Evolutionary conservation across 2,329 filamentous ascomycete species (phyloP).

Genomic region (Zymoseptoria crescenta): DNA sequence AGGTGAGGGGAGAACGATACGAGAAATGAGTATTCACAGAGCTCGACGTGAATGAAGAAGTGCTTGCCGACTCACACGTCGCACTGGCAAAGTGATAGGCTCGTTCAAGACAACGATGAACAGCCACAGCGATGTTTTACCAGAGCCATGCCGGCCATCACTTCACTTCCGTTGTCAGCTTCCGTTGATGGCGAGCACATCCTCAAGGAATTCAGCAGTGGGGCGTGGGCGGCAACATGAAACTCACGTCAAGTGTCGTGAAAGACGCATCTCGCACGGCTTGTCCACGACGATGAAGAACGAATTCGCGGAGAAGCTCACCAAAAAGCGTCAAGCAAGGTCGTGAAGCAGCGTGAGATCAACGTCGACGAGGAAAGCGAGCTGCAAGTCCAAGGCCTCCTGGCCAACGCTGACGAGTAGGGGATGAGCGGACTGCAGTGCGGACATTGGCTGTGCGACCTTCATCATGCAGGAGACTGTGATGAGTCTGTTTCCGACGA

Average conservation of each 20-base stretch:
- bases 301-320: neutral
- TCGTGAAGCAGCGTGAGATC: neutral
- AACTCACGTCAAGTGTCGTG: neutral
- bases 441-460: neutral
- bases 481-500: neutral
- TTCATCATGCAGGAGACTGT: neutral
- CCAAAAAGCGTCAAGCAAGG: neutral
- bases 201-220: neutral
- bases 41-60: neutral
- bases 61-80: neutral
- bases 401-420: neutral
- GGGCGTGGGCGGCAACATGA: neutral
- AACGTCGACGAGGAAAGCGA: neutral
- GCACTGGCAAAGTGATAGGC: neutral
- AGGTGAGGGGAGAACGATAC: neutral
- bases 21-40: neutral
- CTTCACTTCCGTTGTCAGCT: neutral
- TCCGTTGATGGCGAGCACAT: neutral
- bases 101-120: neutral
- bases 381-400: neutral
- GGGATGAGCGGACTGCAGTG: neutral
- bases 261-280: neutral
- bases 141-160: neutral
- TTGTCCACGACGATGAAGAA: neutral
- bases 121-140: neutral